phyloP scores from a whole-genome alignment of 805 yeast genomes.

The Candida suzukii region DNA sequence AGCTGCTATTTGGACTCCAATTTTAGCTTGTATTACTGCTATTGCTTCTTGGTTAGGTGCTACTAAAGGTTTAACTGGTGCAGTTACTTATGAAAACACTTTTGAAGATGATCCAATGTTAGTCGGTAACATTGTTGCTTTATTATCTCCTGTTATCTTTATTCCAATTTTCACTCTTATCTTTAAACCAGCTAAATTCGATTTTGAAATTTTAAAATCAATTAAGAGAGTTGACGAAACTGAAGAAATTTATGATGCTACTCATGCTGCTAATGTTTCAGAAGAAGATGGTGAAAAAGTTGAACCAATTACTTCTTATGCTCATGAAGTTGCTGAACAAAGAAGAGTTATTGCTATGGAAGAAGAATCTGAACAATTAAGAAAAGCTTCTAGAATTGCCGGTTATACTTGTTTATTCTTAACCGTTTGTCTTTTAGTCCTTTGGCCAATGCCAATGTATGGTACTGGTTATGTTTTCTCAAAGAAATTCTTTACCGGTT shows the following conservation, averaged over 20 bases:
- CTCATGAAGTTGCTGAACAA: slow-evolving; percentile 21
- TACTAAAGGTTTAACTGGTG: slow-evolving; percentile 36
- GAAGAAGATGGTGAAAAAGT: slow-evolving; percentile 20
- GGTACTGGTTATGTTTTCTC: slow-evolving; percentile 74
- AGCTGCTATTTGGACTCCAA: slow-evolving; percentile 74
- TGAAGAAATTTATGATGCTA: slow-evolving; percentile 48
- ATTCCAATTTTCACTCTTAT: slow-evolving; percentile 58
- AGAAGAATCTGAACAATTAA: slow-evolving; percentile 47
- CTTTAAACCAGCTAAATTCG: slow-evolving; percentile 67
- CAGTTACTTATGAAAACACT: slow-evolving; percentile 44
- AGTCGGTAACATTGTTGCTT: slow-evolving; percentile 80
- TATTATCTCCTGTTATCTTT: slow-evolving; percentile 61
- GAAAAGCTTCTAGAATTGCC: slow-evolving; percentile 55
- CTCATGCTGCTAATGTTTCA: slow-evolving; percentile 2
- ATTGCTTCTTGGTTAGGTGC: slow-evolving; percentile 60
- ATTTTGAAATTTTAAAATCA: slow-evolving; percentile 55
- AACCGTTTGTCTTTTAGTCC: slow-evolving; percentile 55
- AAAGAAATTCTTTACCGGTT: slow-evolving; percentile 75
- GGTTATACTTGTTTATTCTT: slow-evolving; percentile 52
- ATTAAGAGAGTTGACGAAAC: slow-evolving; percentile 68
- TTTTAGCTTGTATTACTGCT: slow-evolving; percentile 68
- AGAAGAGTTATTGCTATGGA: slow-evolving; percentile 17
- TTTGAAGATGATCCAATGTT: slow-evolving; percentile 86
- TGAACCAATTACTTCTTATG: slow-evolving; percentile 20
- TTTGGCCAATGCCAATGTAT: slow-evolving; percentile 96